Conservation (phyloP, 2,329 filamentous ascomycete genomes). For the Colletotrichum tabaci region DNA sequence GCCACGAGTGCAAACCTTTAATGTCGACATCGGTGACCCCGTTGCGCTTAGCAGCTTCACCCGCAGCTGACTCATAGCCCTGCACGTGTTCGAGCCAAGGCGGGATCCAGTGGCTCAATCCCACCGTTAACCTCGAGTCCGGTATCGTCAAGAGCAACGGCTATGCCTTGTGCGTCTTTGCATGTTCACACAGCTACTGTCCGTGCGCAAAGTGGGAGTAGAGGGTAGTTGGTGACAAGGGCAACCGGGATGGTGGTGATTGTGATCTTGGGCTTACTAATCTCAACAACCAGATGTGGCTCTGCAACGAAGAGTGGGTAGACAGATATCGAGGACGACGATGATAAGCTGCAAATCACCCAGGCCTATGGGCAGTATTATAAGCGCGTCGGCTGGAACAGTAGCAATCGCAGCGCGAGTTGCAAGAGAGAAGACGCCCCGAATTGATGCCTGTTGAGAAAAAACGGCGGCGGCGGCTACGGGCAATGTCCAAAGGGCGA, state of each 20-base stretch:
- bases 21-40: no score
- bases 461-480: no score
- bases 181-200: constrained; percentile 19
- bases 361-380: background rate
- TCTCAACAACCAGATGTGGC: background rate
- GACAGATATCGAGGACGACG: background rate
- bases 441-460: no score
- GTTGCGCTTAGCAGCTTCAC: no score
- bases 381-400: background rate
- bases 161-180: constrained; percentile 23
- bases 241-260: constrained; percentile 42
- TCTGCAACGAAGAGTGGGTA: background rate
- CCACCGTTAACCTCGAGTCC: constrained; percentile 4
- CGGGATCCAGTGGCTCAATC: constrained; percentile 14
- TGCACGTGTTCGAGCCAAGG: background rate
- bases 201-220: constrained; percentile 10
- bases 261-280: background rate
- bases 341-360: background rate
- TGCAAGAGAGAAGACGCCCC: no score
- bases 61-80: no score
- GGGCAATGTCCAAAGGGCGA: no score
- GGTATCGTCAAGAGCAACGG: constrained; percentile 4
- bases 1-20: no score
- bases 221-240: constrained; percentile 35
- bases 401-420: background rate